Evolutionary conservation across 2,329 filamentous ascomycete species (phyloP), one percentile per base, ranked within the genome.

Genomic region (Phyllosticta capitalensis): DNA sequence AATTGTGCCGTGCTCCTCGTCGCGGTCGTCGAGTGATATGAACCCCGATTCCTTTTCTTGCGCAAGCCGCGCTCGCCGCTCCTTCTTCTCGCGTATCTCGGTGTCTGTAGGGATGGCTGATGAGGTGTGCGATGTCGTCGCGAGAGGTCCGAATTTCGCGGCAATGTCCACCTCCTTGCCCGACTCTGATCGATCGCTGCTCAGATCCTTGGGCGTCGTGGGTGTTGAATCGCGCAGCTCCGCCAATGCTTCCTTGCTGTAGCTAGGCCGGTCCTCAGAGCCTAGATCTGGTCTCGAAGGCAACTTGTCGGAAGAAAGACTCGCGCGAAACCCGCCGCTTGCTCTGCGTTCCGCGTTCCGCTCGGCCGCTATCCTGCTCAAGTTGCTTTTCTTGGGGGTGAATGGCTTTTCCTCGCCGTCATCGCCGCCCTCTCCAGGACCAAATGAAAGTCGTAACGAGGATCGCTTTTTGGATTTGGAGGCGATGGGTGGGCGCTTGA

Each of bases 31-130:
- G 0, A 90, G 75, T 0, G 85, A 83, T 52, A 90, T 81, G 67
- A 84, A 88, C 12, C 53, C 58, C 58, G 67, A 66, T n/a, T 86
- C 84, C 54, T 88, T 75, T 67, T 91, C 85, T 57, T 84, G 80
- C 0, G 91, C 92, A 10, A 95, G 73, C 1, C 92, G 85, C n/a
- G 88, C 87, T 17, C 92, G 83, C 1, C 94, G 84, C 62, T 90
- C 89, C 73, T 96, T 97, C 77, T 92, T 95, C 74, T 95, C 92
- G 26, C 82, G 83, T 55, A 97, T 95, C 68, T 96, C 89, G 1
- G 88, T 83, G 62, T 92, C 88, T 1, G 87, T 91, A 2, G 92
- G 85, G 63, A 96, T 91, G 5, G 78, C 67, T 30, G 75, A 71
- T 56, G 73, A 62, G 65, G 71, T 5, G 66, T 57, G 20, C 24